These are phyloP conservation scores for Coleophoma cylindrospora DNA, from an alignment of 2,329 filamentous ascomycete species.

Conservation along the genomic window DNA sequence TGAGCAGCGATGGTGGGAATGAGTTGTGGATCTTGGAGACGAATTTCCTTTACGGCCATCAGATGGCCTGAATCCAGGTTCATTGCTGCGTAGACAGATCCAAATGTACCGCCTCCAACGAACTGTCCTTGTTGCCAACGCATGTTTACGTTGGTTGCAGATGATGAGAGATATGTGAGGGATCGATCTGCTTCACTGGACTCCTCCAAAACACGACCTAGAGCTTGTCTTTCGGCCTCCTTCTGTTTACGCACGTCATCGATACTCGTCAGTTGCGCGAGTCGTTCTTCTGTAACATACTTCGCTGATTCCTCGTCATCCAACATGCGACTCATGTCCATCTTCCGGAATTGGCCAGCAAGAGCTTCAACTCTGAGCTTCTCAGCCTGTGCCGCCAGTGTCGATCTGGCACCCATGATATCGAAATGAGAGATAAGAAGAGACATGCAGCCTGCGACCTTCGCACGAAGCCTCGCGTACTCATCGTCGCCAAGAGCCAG, in stretches of 20 bases:
- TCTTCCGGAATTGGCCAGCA: slow-evolving; percentile 67
- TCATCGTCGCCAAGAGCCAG: slow-evolving; percentile 86
- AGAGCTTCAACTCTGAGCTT: slow-evolving; percentile 81
- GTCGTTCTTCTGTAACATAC: slow-evolving; percentile 69
- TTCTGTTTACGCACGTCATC: slow-evolving; percentile 75
- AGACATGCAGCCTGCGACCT: slow-evolving; percentile 96
- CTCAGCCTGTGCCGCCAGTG: slow-evolving; percentile 87
- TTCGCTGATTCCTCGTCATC: slow-evolving; percentile 83
- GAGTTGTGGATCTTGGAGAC: slow-evolving; percentile 90
- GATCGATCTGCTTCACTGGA: slow-evolving; percentile 95
- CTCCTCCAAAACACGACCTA: slow-evolving; percentile 88
- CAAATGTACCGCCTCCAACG: slow-evolving; percentile 93
- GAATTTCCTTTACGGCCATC: slow-evolving; percentile 99
- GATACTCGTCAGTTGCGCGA: slow-evolving; percentile 67
- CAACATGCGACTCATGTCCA: slow-evolving; percentile 68
- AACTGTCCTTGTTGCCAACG: slow-evolving; percentile 99
- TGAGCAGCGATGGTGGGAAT: slow-evolving; percentile 92
- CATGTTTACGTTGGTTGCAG: slow-evolving; percentile 89
- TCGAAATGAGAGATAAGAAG: slow-evolving; percentile 97
- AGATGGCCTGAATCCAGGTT: slow-evolving; percentile 93
- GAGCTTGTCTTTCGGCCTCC: slow-evolving; percentile 77
- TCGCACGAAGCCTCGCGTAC: slow-evolving; percentile 74
- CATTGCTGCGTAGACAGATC: slow-evolving; percentile 95
- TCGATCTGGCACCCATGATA: slow-evolving; percentile 95
- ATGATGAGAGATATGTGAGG: slow-evolving; percentile 87